Conservation (phyloP, 441 rosid species). For the Aquilaria agallochum region DNA sequence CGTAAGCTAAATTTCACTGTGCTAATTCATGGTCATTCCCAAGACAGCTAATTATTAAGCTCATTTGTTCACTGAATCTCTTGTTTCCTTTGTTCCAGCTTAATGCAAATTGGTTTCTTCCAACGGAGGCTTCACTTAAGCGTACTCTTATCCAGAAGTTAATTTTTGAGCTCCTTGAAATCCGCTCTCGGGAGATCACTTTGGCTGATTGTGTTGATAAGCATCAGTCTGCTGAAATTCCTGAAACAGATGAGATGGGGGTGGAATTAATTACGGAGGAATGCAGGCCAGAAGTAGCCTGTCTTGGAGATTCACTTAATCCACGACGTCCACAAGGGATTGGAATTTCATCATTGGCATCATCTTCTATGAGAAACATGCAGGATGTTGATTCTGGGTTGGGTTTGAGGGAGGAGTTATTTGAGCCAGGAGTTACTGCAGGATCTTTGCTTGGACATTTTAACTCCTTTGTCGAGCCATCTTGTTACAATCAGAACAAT, state of each 20-base stretch:
- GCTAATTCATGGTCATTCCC: no score
- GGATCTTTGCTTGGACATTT: slow-evolving; percentile 68
- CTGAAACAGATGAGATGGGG: slow-evolving; percentile 37
- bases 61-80: background rate
- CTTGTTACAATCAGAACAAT: slow-evolving; percentile 56
- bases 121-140: slow-evolving; percentile 65
- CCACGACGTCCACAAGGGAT: slow-evolving; percentile 51
- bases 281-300: slow-evolving; percentile 34
- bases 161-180: slow-evolving; percentile 53
- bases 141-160: slow-evolving; percentile 63
- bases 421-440: slow-evolving; percentile 63
- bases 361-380: slow-evolving; percentile 58
- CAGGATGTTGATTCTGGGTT: slow-evolving; percentile 62
- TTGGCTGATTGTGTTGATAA: slow-evolving; percentile 30
- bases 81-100: slow-evolving; percentile 40
- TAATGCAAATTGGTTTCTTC: slow-evolving; percentile 60
- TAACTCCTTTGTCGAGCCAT: slow-evolving; percentile 53
- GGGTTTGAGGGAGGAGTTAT: slow-evolving; percentile 86
- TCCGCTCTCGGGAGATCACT: slow-evolving; percentile 31
- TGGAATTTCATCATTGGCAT: slow-evolving; percentile 63
- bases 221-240: slow-evolving; percentile 37
- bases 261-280: slow-evolving; percentile 38
- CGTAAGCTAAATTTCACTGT: no score
- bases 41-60: no score
- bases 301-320: slow-evolving; percentile 41